phyloP scores from a whole-genome alignment of 306 rosid genomes.

The Aeschynomene evenia region DNA sequence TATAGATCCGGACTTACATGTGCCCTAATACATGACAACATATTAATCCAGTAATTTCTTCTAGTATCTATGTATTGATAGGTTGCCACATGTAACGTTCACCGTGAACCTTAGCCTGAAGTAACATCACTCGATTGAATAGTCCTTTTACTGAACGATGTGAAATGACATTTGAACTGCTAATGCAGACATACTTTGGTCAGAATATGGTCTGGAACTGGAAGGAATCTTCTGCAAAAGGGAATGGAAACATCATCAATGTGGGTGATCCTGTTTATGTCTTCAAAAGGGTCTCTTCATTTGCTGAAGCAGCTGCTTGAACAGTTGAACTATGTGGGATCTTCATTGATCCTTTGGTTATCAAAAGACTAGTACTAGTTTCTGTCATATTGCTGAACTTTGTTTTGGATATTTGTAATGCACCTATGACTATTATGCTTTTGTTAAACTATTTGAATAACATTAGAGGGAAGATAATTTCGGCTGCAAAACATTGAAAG shows the following conservation, averaged over 20 bases:
- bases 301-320: conserved; percentile 73
- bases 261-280: conserved; percentile 68
- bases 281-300: conserved; percentile 50
- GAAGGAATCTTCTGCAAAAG: conserved; percentile 41
- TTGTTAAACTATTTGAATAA: neutral
- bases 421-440: neutral
- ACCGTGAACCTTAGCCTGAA: too few relatives aligned
- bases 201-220: conserved; percentile 79
- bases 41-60: too few relatives aligned
- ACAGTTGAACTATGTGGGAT: conserved; percentile 44
- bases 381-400: neutral
- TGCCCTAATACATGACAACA: too few relatives aligned
- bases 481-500: too few relatives aligned
- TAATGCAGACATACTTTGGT: conserved; percentile 76
- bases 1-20: too few relatives aligned
- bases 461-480: neutral
- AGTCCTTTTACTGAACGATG: conserved; percentile 4
- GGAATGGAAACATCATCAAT: conserved; percentile 46
- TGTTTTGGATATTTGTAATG: conserved; percentile 8
- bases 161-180: conserved; percentile 13
- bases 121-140: too few relatives aligned
- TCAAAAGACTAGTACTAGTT: neutral
- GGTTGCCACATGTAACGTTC: too few relatives aligned
- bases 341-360: neutral
- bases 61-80: too few relatives aligned